Evolutionary conservation across 2,329 filamentous ascomycete genomes (phyloP).

Genomic region (Sclerotinia borealis): DNA sequence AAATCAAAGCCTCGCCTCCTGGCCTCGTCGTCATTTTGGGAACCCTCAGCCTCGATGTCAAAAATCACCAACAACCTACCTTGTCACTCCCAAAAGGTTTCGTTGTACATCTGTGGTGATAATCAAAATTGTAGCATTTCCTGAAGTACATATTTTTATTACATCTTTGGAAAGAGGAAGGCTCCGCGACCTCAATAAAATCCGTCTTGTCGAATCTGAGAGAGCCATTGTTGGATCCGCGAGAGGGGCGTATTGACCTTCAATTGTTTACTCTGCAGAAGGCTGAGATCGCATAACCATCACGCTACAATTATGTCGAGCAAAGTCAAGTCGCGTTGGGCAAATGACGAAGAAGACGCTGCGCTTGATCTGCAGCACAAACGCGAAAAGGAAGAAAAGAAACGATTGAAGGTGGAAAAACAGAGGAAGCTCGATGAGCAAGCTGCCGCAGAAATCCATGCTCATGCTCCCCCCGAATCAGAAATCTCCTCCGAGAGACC

Average conservation of each 20-base stretch:
- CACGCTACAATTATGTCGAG: constrained; percentile 4
- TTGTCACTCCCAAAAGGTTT: neutral
- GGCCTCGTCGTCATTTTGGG: constrained; percentile 9
- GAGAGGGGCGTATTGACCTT: neutral
- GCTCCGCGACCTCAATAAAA: neutral
- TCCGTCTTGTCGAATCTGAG: neutral
- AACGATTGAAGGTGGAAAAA: constrained; percentile 75
- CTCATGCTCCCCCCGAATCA: constrained; percentile 32
- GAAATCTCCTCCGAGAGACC: constrained; percentile 43
- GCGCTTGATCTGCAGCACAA: constrained; percentile 66
- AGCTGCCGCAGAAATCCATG: constrained; percentile 33
- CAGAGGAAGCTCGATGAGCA: constrained; percentile 58
- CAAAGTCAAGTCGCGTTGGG: constrained; percentile 67
- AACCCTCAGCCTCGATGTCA: constrained; percentile 9
- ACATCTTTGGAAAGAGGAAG: neutral
- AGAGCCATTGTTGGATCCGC: neutral
- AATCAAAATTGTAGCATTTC: neutral
- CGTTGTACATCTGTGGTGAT: too few species aligned
- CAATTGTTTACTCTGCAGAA: neutral
- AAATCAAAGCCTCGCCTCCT: constrained; percentile 6
- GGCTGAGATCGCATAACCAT: neutral
- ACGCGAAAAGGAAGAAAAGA: constrained; percentile 84
- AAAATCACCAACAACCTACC: neutral
- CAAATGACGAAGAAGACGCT: constrained; percentile 74
- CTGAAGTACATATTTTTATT: neutral